phyloP scores from a whole-genome alignment of 2,329 filamentous ascomycete genomes.

The Westerdykella aurantiaca region DNA sequence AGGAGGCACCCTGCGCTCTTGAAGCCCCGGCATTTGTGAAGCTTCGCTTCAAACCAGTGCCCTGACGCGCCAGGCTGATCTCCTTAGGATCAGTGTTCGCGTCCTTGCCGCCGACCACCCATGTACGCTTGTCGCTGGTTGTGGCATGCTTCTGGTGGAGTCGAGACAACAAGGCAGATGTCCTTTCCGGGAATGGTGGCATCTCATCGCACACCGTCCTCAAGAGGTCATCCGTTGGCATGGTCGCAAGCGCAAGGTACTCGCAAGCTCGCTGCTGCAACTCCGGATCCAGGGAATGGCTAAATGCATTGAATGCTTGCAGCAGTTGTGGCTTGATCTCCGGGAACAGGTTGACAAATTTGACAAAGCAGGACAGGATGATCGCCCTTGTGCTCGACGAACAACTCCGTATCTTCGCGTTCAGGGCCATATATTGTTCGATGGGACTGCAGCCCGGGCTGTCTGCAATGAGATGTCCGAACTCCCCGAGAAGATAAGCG shows the following conservation, averaged over 20 bases:
- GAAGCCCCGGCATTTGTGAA: slow-evolving; percentile 58
- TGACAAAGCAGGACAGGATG: slow-evolving; percentile 91
- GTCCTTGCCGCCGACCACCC: slow-evolving; percentile 96
- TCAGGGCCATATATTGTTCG: slow-evolving; percentile 90
- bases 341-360: slow-evolving; percentile 96
- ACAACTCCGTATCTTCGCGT: slow-evolving; percentile 81
- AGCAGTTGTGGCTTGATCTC: slow-evolving; percentile 96
- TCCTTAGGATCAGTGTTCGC: slow-evolving; percentile 79
- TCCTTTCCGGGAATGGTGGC: slow-evolving; percentile 93
- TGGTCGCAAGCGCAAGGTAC: slow-evolving; percentile 77
- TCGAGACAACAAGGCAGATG: slow-evolving; percentile 84
- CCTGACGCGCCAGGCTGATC: slow-evolving; percentile 67
- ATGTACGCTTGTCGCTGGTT: slow-evolving; percentile 91
- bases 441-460: slow-evolving; percentile 89
- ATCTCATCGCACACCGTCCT: slow-evolving; percentile 96
- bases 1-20: slow-evolving; percentile 24
- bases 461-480: slow-evolving; percentile 93
- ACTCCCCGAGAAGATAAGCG: slow-evolving; percentile 91
- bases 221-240: slow-evolving; percentile 84
- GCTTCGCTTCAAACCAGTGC: slow-evolving; percentile 75
- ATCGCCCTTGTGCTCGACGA: slow-evolving; percentile 88
- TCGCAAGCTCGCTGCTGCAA: slow-evolving; percentile 95
- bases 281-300: slow-evolving; percentile 90
- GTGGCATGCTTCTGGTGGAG: slow-evolving; percentile 91
- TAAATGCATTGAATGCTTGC: slow-evolving; percentile 85